phyloP scores from a whole-genome alignment of 2,329 filamentous ascomycete species.

The Coleophoma crateriformis region DNA sequence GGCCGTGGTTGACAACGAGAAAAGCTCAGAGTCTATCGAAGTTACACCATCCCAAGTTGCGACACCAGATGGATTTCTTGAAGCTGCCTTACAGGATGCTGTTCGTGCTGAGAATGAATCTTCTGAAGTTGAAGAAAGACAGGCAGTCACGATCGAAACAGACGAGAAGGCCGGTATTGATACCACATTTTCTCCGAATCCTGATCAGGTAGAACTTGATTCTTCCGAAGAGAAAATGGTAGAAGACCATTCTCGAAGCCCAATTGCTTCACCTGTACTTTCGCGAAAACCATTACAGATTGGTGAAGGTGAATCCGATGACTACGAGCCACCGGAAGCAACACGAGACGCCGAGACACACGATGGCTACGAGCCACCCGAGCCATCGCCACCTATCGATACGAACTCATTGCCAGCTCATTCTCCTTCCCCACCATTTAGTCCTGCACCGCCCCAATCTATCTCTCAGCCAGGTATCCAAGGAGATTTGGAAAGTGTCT shows the following conservation, averaged over 20 bases:
- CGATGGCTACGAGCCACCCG: conserved; percentile 52
- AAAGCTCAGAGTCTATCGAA: too few species aligned
- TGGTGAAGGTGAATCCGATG: conserved; percentile 36
- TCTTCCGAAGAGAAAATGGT: conserved; percentile 1
- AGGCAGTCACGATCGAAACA: conserved; percentile 13
- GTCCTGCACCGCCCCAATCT: conserved; percentile 30
- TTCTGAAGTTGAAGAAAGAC: conserved; percentile 3
- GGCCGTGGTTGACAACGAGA: too few species aligned
- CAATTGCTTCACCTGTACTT: conserved; percentile 18
- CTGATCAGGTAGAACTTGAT: conserved; percentile 7
- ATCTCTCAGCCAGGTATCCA: conserved; percentile 16
- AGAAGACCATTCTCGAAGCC: conserved; percentile 12
- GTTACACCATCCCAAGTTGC: neutral
- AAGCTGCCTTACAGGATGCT: conserved; percentile 21
- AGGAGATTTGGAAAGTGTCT: conserved; percentile 2
- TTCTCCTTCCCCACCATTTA: conserved; percentile 33
- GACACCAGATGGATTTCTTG: conserved; percentile 15
- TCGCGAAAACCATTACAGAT: conserved; percentile 8
- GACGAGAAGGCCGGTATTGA: conserved; percentile 7
- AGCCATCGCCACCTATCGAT: conserved; percentile 25
- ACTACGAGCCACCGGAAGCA: conserved; percentile 51
- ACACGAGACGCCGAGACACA: conserved; percentile 14
- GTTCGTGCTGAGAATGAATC: conserved; percentile 21
- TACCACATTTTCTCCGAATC: conserved; percentile 12
- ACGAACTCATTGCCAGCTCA: conserved; percentile 2